Conservation (phyloP, 177 flowering plant genomes). For the Tripterygium wilfordii region DNA sequence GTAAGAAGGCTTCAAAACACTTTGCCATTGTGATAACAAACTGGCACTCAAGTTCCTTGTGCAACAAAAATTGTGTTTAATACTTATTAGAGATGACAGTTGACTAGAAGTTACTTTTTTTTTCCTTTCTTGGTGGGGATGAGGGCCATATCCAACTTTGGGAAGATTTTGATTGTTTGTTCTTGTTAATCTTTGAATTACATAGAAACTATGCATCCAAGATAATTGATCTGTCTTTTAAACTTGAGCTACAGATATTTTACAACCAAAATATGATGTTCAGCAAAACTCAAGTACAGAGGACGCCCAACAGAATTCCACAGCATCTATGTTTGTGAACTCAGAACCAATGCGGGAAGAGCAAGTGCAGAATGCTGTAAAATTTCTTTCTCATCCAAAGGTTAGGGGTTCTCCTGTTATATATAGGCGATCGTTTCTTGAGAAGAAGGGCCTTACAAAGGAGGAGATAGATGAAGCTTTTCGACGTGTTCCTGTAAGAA, state of each 20-base stretch:
- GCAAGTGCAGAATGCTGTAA: constrained; percentile 94
- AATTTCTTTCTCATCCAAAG: constrained; percentile 90
- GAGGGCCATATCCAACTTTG: background rate
- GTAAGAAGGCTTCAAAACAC: too few species aligned
- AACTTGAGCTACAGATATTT: constrained; percentile 32
- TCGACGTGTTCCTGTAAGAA: constrained; percentile 86
- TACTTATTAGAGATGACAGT: too few species aligned
- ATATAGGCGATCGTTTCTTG: constrained; percentile 88
- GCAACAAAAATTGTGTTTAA: too few species aligned
- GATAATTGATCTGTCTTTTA: constrained; percentile 1
- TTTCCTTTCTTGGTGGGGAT: background rate
- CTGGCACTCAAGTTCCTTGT: too few species aligned
- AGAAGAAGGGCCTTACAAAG: constrained; percentile 92
- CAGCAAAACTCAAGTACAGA: constrained; percentile 32
- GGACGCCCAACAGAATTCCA: constrained; percentile 24
- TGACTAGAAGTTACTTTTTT: too few species aligned
- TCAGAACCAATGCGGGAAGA: constrained; percentile 94
- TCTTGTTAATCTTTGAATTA: background rate
- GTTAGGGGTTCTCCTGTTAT: constrained; percentile 92
- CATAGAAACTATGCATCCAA: background rate
- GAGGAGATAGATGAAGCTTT: constrained; percentile 99
- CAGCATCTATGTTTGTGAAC: constrained; percentile 78
- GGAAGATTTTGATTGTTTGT: background rate
- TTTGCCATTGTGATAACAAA: too few species aligned
- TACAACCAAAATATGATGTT: constrained; percentile 28